These are phyloP conservation scores for Colletotrichum chlorophyti DNA, from an alignment of 2,329 filamentous ascomycete species.

Conservation along the genomic window DNA sequence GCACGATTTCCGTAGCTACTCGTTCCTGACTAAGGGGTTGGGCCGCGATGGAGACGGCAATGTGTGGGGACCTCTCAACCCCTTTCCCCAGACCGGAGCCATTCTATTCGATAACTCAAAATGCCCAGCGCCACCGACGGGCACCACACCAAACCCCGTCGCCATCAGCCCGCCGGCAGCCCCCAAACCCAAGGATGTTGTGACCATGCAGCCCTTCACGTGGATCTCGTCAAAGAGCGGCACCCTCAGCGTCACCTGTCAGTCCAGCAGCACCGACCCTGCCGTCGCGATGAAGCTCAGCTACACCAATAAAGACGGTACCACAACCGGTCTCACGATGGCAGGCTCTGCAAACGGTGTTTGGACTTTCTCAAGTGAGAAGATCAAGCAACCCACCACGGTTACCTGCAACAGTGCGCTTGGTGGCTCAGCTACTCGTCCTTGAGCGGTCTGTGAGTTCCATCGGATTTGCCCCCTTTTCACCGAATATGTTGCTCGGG, in stretches of 20 bases:
- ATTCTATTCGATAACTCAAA: slow-evolving; percentile 24
- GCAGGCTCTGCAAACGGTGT: slow-evolving; percentile 4
- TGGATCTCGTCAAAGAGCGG: slow-evolving; percentile 29
- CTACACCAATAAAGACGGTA: slow-evolving; percentile 32
- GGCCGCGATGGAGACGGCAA: slow-evolving; percentile 36
- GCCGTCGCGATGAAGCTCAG: slow-evolving; percentile 33
- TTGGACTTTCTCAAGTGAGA: slow-evolving; percentile 27
- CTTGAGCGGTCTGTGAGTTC: too few species aligned
- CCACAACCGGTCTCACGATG: slow-evolving; percentile 22
- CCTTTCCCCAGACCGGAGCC: slow-evolving; percentile 35
- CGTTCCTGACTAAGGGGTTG: slow-evolving; percentile 37
- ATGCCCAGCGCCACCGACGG: background rate
- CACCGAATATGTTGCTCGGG: too few species aligned
- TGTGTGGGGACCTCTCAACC: slow-evolving; percentile 45
- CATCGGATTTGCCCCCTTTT: too few species aligned
- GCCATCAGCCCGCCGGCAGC: background rate
- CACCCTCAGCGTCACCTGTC: slow-evolving; percentile 28
- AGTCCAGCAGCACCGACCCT: slow-evolving; percentile 22
- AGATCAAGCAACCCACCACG: slow-evolving; percentile 26
- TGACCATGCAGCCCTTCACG: slow-evolving; percentile 20
- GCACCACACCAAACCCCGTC: background rate
- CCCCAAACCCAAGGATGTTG: slow-evolving; percentile 13
- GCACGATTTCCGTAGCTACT: slow-evolving; percentile 43
- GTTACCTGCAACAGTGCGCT: slow-evolving; percentile 27
- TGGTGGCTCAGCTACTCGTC: slow-evolving; percentile 14